Conservation (phyloP, 345 rosid genomes). For the Camelina neglecta region DNA sequence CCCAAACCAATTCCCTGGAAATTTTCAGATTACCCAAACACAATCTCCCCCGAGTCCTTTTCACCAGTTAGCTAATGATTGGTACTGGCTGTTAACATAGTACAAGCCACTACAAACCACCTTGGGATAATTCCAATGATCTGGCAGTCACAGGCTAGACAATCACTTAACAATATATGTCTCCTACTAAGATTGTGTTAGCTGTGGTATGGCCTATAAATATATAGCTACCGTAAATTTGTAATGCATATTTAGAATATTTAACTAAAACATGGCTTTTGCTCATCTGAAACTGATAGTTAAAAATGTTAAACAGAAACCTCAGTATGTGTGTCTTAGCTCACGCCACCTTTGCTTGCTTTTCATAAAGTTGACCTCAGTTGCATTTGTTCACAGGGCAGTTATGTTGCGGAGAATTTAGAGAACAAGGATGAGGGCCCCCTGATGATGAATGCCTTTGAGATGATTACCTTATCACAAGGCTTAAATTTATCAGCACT, state of each 20-base stretch:
- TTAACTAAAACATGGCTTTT: neutral
- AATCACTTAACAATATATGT: neutral
- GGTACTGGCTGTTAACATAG: conserved; percentile 4
- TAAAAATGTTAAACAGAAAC: neutral
- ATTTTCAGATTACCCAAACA: neutral
- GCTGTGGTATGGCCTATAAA: conserved; percentile 23
- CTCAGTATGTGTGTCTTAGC: neutral
- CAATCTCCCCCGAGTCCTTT: neutral
- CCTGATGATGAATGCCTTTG: conserved; percentile 91
- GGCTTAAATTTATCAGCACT: conserved; percentile 89
- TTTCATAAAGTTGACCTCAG: conserved; percentile 11
- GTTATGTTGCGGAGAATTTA: conserved; percentile 64
- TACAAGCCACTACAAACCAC: neutral
- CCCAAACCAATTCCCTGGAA: neutral
- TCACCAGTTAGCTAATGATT: conserved; percentile 4
- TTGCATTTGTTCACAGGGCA: conserved; percentile 58
- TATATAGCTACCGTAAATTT: neutral
- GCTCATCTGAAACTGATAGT: neutral
- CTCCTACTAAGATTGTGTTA: conserved; percentile 21
- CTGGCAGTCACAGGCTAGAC: neutral
- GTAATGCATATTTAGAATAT: neutral
- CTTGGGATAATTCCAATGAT: conserved; percentile 1
- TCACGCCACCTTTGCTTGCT: conserved; percentile 17
- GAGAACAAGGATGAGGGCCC: conserved; percentile 60
- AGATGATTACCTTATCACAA: conserved; percentile 96